A percentile compares a stretch with the other conserved stretches of the same genome.
phyloP scores from a whole-genome alignment of 176 grass and related monocot genomes.

The Hordeum vulgare region DNA sequence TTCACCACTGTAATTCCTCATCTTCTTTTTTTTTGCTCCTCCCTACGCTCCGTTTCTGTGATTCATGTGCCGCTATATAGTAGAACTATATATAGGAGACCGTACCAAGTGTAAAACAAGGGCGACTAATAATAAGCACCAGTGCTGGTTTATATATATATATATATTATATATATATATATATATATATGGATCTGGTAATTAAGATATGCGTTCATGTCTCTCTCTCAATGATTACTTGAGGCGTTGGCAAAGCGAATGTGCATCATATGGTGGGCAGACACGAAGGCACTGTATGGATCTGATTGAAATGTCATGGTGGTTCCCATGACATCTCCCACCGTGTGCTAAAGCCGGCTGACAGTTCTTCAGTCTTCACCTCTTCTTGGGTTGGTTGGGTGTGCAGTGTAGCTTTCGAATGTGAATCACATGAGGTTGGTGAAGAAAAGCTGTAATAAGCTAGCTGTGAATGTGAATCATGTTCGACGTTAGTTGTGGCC shows the following conservation, averaged over 20 bases:
- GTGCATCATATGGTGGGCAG: too few relatives aligned
- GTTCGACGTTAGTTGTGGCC: too few relatives aligned
- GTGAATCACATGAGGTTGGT: too few relatives aligned
- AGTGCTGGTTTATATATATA: neutral
- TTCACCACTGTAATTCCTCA: neutral
- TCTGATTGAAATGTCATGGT: neutral
- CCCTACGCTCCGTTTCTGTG: neutral
- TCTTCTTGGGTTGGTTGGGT: too few relatives aligned
- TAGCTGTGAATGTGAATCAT: too few relatives aligned
- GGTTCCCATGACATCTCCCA: neutral
- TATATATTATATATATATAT: too few relatives aligned
- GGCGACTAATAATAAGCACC: neutral
- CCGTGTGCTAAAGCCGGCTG: too few relatives aligned
- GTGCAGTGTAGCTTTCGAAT: too few relatives aligned
- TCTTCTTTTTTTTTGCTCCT: neutral
- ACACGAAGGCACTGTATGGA: neutral
- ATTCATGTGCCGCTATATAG: neutral
- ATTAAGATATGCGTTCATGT: neutral
- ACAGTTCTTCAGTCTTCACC: too few relatives aligned
- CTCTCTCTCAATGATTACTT: neutral
- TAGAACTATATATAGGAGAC: neutral
- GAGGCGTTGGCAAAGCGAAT: neutral
- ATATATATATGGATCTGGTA: neutral
- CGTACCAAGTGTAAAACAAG: neutral
- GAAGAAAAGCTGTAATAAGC: too few relatives aligned